A percentile compares a stretch with the other conserved stretches of the same genome.
Evolutionary conservation across 1,139 yeast genomes (phyloP).

Genomic region (Citeromyces hawaiiensis): DNA sequence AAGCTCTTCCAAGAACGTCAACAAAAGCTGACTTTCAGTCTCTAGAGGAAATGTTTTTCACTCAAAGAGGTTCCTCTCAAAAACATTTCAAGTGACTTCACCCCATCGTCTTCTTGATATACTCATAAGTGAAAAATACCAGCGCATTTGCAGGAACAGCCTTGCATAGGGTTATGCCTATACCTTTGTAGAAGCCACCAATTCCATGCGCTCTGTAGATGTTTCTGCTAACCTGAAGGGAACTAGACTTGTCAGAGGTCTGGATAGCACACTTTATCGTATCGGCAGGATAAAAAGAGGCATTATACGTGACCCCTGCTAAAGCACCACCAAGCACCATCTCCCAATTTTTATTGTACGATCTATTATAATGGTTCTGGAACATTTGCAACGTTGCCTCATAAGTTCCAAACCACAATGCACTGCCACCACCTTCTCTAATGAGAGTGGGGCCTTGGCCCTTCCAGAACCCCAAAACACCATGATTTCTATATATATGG

Average conservation of each 20-base stretch:
- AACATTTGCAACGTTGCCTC: slow-evolving; percentile 38
- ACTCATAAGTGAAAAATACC: slow-evolving; percentile 70
- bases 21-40: no score
- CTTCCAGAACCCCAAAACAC: slow-evolving; percentile 61
- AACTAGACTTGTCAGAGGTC: slow-evolving; percentile 26
- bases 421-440: slow-evolving; percentile 83
- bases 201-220: slow-evolving; percentile 36
- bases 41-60: no score
- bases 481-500: slow-evolving; percentile 34
- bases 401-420: slow-evolving; percentile 89
- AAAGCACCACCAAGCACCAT: slow-evolving; percentile 68
- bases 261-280: slow-evolving; percentile 84
- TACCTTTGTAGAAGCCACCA: slow-evolving; percentile 65
- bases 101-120: slow-evolving; percentile 42
- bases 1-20: no score
- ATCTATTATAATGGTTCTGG: slow-evolving; percentile 9
- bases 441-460: slow-evolving; percentile 79
- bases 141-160: slow-evolving; percentile 88
- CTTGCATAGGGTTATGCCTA: slow-evolving; percentile 69
- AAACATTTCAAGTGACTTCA: no score
- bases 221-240: slow-evolving; percentile 17
- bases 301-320: slow-evolving; percentile 80
- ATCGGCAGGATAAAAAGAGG: slow-evolving; percentile 79
- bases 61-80: no score
- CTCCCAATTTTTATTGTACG: slow-evolving; percentile 17